phyloP scores from a whole-genome alignment of 306 rosid species.

The Prosopis cineraria region DNA sequence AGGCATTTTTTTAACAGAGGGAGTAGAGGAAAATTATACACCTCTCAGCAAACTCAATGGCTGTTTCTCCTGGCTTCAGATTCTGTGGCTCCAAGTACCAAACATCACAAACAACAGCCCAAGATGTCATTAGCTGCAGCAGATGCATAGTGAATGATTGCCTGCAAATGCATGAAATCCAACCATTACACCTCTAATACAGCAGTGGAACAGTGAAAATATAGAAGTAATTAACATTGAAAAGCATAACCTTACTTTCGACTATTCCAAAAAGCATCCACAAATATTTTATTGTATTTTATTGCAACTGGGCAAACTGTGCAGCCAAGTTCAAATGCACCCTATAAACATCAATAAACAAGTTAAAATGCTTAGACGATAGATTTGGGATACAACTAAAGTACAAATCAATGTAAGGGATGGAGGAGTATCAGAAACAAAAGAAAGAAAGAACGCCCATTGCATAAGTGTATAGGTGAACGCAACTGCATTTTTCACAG shows the following conservation, averaged over 20 bases:
- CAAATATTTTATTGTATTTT: too few species aligned
- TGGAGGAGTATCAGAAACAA: too few species aligned
- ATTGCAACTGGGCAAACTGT: too few species aligned
- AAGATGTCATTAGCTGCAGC: constrained; percentile 95
- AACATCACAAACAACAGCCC: constrained; percentile 99
- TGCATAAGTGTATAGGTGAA: neutral
- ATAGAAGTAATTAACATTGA: constrained; percentile 1
- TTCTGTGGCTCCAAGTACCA: constrained; percentile 97
- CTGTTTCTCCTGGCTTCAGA: too few species aligned
- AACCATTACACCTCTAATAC: constrained; percentile 2
- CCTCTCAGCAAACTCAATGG: constrained; percentile 99
- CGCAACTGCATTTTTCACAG: constrained; percentile 22
- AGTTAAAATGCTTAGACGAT: constrained; percentile 3
- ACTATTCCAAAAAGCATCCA: too few species aligned
- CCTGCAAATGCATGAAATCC: constrained; percentile 54
- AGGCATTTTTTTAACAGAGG: too few species aligned
- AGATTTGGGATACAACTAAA: neutral
- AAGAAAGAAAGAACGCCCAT: too few species aligned
- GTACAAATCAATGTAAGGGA: neutral
- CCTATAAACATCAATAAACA: constrained; percentile 53
- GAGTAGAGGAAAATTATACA: constrained; percentile 36
- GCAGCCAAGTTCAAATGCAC: too few species aligned
- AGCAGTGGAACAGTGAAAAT: neutral
- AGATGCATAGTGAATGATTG: constrained; percentile 95
- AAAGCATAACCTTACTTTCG: constrained; percentile 72